phyloP scores from a whole-genome alignment of 495 filamentous ascomycete genomes.

The Poronia punctata region DNA sequence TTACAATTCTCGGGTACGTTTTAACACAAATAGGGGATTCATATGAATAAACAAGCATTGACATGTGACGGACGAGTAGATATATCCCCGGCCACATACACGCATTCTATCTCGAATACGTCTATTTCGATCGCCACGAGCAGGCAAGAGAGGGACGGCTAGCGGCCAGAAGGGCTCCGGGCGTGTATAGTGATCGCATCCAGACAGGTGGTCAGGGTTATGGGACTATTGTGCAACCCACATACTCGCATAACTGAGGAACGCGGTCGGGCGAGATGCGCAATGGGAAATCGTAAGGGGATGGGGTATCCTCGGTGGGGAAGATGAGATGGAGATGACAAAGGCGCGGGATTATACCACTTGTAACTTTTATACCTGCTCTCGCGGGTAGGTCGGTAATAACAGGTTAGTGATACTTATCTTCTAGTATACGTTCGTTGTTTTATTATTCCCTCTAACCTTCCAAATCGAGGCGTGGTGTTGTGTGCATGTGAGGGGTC shows the following conservation, averaged over 20 bases:
- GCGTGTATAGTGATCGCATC: conserved; percentile 74
- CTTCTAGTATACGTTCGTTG: too few relatives aligned
- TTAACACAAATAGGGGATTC: neutral
- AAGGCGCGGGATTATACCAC: too few relatives aligned
- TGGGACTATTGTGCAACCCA: conserved; percentile 42
- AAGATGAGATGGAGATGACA: too few relatives aligned
- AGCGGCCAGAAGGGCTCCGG: conserved; percentile 48
- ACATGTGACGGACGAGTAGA: conserved; percentile 34
- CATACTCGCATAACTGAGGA: conserved; percentile 10
- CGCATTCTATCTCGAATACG: conserved; percentile 85
- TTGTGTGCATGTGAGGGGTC: too few relatives aligned
- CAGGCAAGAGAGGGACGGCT: conserved; percentile 45
- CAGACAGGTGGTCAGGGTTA: conserved; percentile 61
- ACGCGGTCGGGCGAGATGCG: neutral
- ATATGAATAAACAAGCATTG: neutral
- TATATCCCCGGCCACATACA: conserved; percentile 79
- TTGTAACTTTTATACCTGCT: too few relatives aligned
- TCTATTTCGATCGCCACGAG: conserved; percentile 71
- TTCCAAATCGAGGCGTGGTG: too few relatives aligned
- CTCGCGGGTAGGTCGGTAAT: too few relatives aligned
- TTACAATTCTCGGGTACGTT: conserved; percentile 57
- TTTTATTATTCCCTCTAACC: too few relatives aligned
- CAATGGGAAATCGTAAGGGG: too few relatives aligned
- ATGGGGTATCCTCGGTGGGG: too few relatives aligned
- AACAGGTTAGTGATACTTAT: too few relatives aligned